Evolutionary conservation across 805 yeast species (phyloP), one percentile per base, ranked within the genome.

Genomic region (Priceomyces carsonii): DNA sequence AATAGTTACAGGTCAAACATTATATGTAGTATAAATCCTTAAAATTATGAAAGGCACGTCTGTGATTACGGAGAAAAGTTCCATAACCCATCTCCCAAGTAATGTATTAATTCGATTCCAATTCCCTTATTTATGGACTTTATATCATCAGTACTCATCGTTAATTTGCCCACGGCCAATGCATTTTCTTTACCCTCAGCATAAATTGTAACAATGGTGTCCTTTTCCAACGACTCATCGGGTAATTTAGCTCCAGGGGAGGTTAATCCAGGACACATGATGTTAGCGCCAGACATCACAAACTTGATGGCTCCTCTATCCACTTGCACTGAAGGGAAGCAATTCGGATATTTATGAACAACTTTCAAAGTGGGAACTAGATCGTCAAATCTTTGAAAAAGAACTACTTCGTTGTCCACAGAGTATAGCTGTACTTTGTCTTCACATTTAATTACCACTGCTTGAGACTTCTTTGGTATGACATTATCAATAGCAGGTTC

Each of bases 301-400:
- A 90, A 90, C 61, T 90, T 90, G 58, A 90, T 90, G 33, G 98
- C 98, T 39, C 98, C 98, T 57, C 96, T 75, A 53, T 90, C 98
- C 8, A 91, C 97, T 55, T 81, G 85, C 28, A 90, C 95, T 22
- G 76, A 66, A 15, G 96, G 96, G 65, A 90, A 90, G 23, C 82
- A 77, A 7, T 75, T 71, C 4, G 97, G 96, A 55, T 82, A 86
- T 58, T 79, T 79, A 62, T 88, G 96, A 19, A 88, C 87, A 12
- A 83, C 59, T 48, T 71, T 77, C 45, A 91, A 69, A 21, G 86
- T 64, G 10, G 97, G 97, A 36, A 86, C 74, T 48, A 89, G 63
- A 42, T 78, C 85, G 53, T 85, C 85, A 46, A 84, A 89, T 44
- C 86, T 84, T 62, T 89, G 96, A 61, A 78, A 84, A 46, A 85